phyloP scores from a whole-genome alignment of 164 flowering plant genomes.

The Hamamelis virginiana region DNA sequence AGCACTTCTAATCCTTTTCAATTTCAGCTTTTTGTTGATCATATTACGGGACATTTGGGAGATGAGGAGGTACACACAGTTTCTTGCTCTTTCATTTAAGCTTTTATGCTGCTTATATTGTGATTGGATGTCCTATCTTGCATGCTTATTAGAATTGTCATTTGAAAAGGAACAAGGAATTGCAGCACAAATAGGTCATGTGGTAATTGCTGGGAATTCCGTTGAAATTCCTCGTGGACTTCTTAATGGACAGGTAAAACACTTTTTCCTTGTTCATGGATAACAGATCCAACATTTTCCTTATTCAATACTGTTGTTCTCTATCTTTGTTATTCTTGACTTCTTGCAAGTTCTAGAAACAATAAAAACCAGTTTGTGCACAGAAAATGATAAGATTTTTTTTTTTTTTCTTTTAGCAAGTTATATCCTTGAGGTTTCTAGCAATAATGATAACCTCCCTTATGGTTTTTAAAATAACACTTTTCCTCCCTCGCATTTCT shows the following conservation, averaged over 20 bases:
- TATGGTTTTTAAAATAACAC: too few relatives aligned
- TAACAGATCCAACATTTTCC: neutral
- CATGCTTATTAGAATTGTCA: constrained; percentile 1
- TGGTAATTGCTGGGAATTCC: constrained; percentile 92
- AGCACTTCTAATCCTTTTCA: constrained; percentile 71
- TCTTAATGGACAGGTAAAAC: constrained; percentile 74
- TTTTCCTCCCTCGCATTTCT: too few relatives aligned
- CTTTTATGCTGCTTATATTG: neutral
- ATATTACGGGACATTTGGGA: constrained; percentile 93
- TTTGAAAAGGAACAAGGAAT: constrained; percentile 66
- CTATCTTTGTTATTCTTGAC: neutral
- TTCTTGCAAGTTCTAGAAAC: neutral
- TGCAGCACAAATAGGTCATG: constrained; percentile 84
- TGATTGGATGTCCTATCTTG: neutral
- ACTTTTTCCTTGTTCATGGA: neutral
- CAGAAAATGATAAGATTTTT: too few relatives aligned
- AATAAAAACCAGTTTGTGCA: neutral
- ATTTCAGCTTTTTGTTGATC: too few relatives aligned
- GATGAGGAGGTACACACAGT: constrained; percentile 64
- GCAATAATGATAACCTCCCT: too few relatives aligned
- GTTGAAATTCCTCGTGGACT: constrained; percentile 62
- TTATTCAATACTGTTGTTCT: neutral
- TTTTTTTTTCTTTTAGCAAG: too few relatives aligned
- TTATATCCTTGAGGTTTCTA: too few relatives aligned
- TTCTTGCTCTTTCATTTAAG: constrained; percentile 7